A percentile compares a stretch with the other conserved stretches of the same genome.
phyloP scores from a whole-genome alignment of 805 yeast genomes.

The Candida incommunis region DNA sequence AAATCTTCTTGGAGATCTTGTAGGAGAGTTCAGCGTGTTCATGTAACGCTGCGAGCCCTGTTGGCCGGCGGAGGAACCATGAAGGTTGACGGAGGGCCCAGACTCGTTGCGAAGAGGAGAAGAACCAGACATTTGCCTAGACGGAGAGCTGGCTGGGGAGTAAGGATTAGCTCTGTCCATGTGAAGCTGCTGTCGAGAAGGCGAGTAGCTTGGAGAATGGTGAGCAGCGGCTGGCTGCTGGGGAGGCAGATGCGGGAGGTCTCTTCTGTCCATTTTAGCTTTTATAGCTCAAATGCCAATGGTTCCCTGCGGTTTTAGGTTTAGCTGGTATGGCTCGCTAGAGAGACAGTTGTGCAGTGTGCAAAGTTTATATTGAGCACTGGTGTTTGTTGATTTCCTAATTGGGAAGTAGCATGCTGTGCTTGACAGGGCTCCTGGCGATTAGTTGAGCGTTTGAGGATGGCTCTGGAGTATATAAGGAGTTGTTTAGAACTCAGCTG shows the following conservation, averaged over 20 bases:
- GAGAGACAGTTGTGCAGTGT: background rate
- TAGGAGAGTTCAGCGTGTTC: background rate
- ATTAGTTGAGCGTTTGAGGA: too few relatives aligned
- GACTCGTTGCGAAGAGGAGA: background rate
- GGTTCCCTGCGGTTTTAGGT: background rate
- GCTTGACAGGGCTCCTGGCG: background rate
- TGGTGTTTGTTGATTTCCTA: background rate
- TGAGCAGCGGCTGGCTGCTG: background rate
- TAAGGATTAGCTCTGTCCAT: conserved; percentile 1
- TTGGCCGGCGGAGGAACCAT: background rate
- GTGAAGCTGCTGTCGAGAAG: background rate
- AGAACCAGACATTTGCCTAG: background rate
- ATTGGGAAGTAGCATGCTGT: background rate
- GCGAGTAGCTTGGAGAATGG: background rate
- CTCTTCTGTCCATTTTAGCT: conserved; percentile 1
- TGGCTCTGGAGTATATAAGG: too few relatives aligned
- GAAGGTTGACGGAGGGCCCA: background rate
- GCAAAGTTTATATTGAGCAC: too few relatives aligned
- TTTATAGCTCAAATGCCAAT: too few relatives aligned
- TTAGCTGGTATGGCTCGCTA: background rate
- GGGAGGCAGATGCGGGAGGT: background rate
- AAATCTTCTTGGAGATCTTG: background rate
- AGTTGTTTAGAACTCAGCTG: too few relatives aligned
- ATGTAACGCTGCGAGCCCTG: background rate
- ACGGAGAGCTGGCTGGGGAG: background rate